These are phyloP conservation scores for Porphyrellus cyaneotinctus DNA, from an alignment of 768 basidiomycete species.

Conservation along the genomic window DNA sequence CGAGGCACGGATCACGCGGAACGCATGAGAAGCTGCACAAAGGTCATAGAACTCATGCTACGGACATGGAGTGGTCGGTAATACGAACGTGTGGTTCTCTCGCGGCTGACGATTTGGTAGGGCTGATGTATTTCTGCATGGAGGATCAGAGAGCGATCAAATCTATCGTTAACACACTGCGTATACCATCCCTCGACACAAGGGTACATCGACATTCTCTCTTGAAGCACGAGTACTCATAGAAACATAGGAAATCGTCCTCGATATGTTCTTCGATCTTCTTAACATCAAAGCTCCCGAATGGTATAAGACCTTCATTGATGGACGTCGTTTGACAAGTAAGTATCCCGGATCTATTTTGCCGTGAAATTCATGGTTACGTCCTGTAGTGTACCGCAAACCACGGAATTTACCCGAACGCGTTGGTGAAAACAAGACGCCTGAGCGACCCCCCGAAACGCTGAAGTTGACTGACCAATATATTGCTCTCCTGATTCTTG, in stretches of 20 bases:
- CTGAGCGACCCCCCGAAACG: constrained; percentile 49
- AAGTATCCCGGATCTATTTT: constrained; percentile 21
- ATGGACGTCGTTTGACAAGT: constrained; percentile 86
- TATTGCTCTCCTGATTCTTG: constrained; percentile 75
- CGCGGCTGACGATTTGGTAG: constrained; percentile 37
- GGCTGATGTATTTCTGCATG: constrained; percentile 92
- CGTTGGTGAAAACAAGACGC: constrained; percentile 34
- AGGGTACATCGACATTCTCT: constrained; percentile 45
- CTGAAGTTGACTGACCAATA: constrained; percentile 92
- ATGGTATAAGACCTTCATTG: constrained; percentile 92
- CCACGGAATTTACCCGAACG: constrained; percentile 36
- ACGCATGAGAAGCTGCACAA: constrained; percentile 71
- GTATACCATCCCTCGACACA: constrained; percentile 83
- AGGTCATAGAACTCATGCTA: constrained; percentile 77
- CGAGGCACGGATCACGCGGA: constrained; percentile 77
- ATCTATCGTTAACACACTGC: constrained; percentile 78
- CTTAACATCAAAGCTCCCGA: constrained; percentile 88
- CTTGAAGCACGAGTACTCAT: constrained; percentile 9
- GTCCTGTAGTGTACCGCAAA: constrained; percentile 60
- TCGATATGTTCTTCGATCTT: constrained; percentile 93
- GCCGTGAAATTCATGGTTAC: background rate
- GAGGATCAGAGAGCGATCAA: constrained; percentile 82
- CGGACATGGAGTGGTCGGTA: constrained; percentile 89
- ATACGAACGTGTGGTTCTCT: background rate
- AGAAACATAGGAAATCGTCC: constrained; percentile 71